phyloP scores from a whole-genome alignment of 306 rosid species.

The Urtica urens region DNA sequence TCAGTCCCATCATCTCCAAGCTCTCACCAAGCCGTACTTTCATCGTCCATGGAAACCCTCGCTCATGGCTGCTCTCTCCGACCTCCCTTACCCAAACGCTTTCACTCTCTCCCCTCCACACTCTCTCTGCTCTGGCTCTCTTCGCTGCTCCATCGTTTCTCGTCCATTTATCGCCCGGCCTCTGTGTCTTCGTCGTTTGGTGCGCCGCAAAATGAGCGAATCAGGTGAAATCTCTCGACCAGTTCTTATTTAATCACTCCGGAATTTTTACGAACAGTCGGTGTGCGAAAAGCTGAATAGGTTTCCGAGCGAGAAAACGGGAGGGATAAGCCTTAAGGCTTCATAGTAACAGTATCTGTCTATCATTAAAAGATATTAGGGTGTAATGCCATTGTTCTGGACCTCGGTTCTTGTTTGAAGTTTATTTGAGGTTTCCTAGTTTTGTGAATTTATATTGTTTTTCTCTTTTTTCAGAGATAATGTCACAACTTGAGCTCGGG shows the following conservation, averaged over 20 bases:
- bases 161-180: slow-evolving; percentile 13
- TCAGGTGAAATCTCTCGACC: slow-evolving; percentile 35
- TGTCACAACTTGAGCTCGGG: slow-evolving; percentile 62
- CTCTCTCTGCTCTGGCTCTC: background rate
- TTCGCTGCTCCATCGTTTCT: slow-evolving; percentile 9
- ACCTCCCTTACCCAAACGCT: slow-evolving; percentile 15
- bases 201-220: slow-evolving; percentile 35
- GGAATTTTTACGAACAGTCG: slow-evolving; percentile 26
- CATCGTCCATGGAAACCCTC: slow-evolving; percentile 9
- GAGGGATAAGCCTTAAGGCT: background rate
- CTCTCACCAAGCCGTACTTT: slow-evolving; percentile 10
- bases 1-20: slow-evolving; percentile 21
- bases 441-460: background rate
- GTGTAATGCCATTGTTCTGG: no score
- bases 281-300: slow-evolving; percentile 4
- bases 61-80: slow-evolving; percentile 17
- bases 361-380: no score
- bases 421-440: background rate
- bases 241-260: background rate
- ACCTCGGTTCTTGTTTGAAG: background rate
- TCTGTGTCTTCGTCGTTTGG: slow-evolving; percentile 14
- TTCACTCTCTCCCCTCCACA: background rate
- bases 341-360: background rate
- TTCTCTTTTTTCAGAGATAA: slow-evolving; percentile 39
- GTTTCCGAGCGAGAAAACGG: background rate